Conservation (phyloP, 352 stramenopile genomes). For the Phytopythium mirpurense region DNA sequence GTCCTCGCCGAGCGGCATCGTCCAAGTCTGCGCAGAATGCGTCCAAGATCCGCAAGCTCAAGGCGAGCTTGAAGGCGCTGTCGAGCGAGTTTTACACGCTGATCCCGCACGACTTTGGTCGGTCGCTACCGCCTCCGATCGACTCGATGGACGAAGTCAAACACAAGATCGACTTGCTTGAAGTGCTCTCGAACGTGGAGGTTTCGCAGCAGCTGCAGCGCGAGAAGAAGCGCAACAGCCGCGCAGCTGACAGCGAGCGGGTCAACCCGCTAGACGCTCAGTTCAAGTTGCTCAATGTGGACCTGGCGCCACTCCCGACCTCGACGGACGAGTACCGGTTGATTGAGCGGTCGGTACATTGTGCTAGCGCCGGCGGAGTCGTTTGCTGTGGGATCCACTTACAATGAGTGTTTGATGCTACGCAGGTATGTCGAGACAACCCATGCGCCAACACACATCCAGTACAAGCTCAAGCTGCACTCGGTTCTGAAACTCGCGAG, state of each 20-base stretch:
- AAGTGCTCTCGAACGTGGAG: conserved; percentile 60
- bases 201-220: conserved; percentile 56
- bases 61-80: conserved; percentile 44
- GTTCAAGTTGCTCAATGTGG: conserved; percentile 48
- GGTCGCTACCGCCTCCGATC: conserved; percentile 46
- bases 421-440: conserved; percentile 57
- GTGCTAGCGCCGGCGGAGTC: background rate
- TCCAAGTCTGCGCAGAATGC: conserved; percentile 9
- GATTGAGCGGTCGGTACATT: conserved; percentile 30
- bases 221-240: conserved; percentile 34
- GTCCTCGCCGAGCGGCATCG: conserved; percentile 13
- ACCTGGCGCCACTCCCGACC: conserved; percentile 36
- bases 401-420: background rate
- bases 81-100: conserved; percentile 69
- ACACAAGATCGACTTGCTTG: conserved; percentile 60
- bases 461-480: conserved; percentile 59
- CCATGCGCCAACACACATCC: conserved; percentile 51
- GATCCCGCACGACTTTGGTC: conserved; percentile 67
- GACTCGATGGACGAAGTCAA: conserved; percentile 59
- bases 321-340: conserved; percentile 39
- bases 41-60: conserved; percentile 31
- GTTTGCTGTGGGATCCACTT: background rate
- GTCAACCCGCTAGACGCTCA: conserved; percentile 57
- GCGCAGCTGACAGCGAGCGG: conserved; percentile 5
- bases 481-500: conserved; percentile 48